Conservation (phyloP, 192 early-diverging fungal species). For the Mortierella antarctica region DNA sequence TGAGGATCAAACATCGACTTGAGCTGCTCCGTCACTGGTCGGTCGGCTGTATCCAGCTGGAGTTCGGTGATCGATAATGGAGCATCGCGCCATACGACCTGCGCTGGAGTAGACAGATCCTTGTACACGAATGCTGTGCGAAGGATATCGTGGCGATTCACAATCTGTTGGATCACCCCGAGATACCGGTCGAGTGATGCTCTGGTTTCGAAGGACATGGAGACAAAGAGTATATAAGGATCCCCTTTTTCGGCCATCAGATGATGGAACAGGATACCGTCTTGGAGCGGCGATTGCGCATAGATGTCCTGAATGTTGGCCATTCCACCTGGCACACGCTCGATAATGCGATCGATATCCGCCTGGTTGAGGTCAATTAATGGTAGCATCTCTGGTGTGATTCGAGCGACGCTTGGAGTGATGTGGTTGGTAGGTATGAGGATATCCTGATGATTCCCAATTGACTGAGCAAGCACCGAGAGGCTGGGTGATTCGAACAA, state of each 20-base stretch:
- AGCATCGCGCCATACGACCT: background rate
- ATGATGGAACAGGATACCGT: conserved; percentile 12
- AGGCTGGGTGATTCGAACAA: too few species aligned
- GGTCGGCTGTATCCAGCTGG: background rate
- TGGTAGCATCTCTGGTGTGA: conserved; percentile 4
- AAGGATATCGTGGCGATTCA: conserved; percentile 5
- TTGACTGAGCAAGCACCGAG: too few species aligned
- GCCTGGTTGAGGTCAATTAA: background rate
- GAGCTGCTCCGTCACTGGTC: background rate
- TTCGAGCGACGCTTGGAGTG: background rate
- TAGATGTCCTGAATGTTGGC: conserved; percentile 5
- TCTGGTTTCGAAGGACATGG: too few species aligned
- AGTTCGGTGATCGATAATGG: background rate
- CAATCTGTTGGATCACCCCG: background rate
- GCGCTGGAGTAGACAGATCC: background rate
- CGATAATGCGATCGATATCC: background rate
- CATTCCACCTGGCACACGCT: background rate
- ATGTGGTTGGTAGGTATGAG: too few species aligned
- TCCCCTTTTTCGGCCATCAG: background rate
- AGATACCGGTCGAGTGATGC: background rate
- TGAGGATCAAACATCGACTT: background rate
- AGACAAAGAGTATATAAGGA: conserved; percentile 2
- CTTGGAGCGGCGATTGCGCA: conserved; percentile 5
- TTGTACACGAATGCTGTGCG: background rate
- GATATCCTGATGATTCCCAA: too few species aligned